A percentile compares a stretch with the other conserved stretches of the same genome.
Evolutionary conservation across 495 filamentous ascomycete genomes (phyloP).

Genomic region (Bathelium albidoporum): DNA sequence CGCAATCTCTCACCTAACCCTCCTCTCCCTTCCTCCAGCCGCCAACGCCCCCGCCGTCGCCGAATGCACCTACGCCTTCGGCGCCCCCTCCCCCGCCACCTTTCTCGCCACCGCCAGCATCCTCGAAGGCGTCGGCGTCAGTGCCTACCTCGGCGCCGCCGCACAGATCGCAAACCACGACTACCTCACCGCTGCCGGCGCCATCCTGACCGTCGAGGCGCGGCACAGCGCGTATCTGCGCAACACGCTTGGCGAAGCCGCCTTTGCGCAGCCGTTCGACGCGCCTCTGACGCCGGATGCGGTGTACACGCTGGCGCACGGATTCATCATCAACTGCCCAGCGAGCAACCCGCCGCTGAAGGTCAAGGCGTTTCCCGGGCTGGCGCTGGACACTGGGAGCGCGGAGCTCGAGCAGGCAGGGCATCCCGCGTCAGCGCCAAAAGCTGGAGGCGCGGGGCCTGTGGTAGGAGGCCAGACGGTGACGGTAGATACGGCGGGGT

Average conservation of each 20-base stretch:
- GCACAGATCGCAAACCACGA: constrained; percentile 42
- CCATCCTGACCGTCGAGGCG: constrained; percentile 52
- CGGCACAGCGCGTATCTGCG: constrained; percentile 52
- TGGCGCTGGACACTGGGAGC: constrained; percentile 7
- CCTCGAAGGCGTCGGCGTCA: constrained; percentile 39
- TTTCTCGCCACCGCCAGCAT: constrained; percentile 45
- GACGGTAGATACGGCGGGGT: constrained; percentile 14
- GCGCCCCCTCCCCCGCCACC: constrained; percentile 35
- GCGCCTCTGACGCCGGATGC: constrained; percentile 45
- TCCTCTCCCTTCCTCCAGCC: constrained; percentile 17
- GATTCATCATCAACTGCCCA: constrained; percentile 51
- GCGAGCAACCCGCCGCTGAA: constrained; percentile 41
- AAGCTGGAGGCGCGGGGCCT: constrained; percentile 5
- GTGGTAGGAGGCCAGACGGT: constrained; percentile 14
- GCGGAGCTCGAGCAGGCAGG: constrained; percentile 13
- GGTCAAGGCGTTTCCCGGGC: constrained; percentile 41
- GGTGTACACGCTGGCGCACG: constrained; percentile 51
- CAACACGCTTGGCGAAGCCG: constrained; percentile 35
- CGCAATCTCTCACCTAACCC: not conserved
- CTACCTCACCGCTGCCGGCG: constrained; percentile 50
- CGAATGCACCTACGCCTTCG: constrained; percentile 49
- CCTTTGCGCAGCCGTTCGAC: constrained; percentile 49
- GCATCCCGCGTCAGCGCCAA: constrained; percentile 14
- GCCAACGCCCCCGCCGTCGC: constrained; percentile 40
- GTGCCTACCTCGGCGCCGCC: constrained; percentile 50